Base-by-base conservation (phyloP, 2,329 filamentous ascomycete species). In the Phaeosphaeria sp. region DNA sequence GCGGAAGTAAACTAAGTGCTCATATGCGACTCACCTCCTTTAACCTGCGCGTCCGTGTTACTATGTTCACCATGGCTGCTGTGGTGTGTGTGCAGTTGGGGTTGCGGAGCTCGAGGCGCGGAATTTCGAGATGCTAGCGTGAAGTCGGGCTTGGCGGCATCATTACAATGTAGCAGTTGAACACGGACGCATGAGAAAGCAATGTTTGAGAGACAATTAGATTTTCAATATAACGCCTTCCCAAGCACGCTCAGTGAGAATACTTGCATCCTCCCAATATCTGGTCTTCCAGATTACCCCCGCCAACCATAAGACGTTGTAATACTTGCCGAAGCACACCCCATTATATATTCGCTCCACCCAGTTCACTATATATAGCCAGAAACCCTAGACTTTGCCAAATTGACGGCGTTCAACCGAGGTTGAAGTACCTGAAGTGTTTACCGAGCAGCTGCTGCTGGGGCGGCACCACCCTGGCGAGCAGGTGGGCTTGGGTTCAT, bases 11-110 rank as follows among this genome's bases (percentile, higher is more conserved):
- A 27, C 21, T 7, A 7, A 24, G 2, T 6, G 30, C 6, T 8
- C 22, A 17, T 13, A 27, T n/a, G 39, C 42, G 8, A 83, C 87
- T 77, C 83, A 92, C 91, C 78, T 85, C 82, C 77, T 87, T 88
- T 75, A 96, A 81, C 79, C 87, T 87, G 76, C 89, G 87, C 85
- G 92, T 88, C 70, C 92, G 89, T 79, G 87, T 87, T 72, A 86
- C 75, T 79, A 90, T 77, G 64, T 81, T 80, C 51, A 83, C 81
- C 84, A 86, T 87, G 65, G 58, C 67, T 67, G 64, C 52, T 66
- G 56, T 67, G 59, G 47, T 56, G 46, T 59, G 55, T 56, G 43
- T 57, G 40, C 46, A 51, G 53, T 52, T 65, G 59, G 25, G 20
- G 62, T 61, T 66, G 63, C 60, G 58, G 63, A 67, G 61, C 48